Percentiles rank a stretch among this genome's conserved stretches.
These are phyloP conservation scores for Cruciata laevipes DNA, from an alignment of 257 asterid species.

Conservation along the genomic window DNA sequence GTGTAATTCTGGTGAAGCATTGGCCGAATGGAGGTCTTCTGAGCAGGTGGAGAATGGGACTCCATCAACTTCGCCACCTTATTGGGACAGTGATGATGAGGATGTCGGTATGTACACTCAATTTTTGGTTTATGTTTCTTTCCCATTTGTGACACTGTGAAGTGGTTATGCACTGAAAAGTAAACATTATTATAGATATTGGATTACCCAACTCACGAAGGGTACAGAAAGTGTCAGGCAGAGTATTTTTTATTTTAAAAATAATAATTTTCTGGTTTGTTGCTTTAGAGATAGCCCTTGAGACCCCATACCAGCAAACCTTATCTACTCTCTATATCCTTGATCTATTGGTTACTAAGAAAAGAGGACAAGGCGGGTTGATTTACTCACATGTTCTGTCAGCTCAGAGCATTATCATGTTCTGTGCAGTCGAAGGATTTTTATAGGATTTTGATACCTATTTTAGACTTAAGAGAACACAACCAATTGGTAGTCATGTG, in stretches of 20 bases:
- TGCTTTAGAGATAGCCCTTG: neutral
- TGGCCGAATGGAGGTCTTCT: conserved; percentile 74
- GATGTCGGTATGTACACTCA: conserved; percentile 44
- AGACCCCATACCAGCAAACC: neutral
- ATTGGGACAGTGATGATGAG: conserved; percentile 73
- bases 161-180: neutral
- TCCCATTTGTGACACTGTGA: neutral
- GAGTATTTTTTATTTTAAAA: neutral
- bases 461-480: neutral
- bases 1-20: conserved; percentile 59
- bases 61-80: conserved; percentile 83
- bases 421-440: neutral
- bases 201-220: neutral
- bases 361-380: neutral
- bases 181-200: neutral
- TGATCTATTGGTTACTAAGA: neutral
- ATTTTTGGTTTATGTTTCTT: neutral
- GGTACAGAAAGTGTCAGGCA: no score
- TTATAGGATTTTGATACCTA: neutral
- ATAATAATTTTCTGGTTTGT: neutral
- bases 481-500: neutral
- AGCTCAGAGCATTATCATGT: neutral
- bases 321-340: neutral
- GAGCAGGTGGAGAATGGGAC: conserved; percentile 76
- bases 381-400: neutral